Base-by-base conservation (phyloP, 768 basidiomycete species). In the Rhizopogon vinicolor region DNA sequence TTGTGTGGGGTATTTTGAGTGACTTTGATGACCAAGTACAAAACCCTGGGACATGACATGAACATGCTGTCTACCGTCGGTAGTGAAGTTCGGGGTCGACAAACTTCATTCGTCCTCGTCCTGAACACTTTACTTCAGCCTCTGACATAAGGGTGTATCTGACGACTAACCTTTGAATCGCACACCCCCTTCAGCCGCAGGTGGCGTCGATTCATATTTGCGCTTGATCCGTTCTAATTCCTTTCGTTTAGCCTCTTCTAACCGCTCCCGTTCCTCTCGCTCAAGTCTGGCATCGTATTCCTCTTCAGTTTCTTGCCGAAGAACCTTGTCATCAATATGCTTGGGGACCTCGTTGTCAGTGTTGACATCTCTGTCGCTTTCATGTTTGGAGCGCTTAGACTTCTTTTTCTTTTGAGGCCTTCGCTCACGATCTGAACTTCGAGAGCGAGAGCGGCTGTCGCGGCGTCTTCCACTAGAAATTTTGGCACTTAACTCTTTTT, bases 241-340 rank as follows among this genome's bases (percentile, higher is more conserved):
- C 44, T 62, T 69, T 59, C 69, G 75, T 57, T 75, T 75, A 39
- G 72, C 75, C 7, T 70, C 74, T 58, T 77, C 82, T 0, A 81
- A 53, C 43, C 86, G 74, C 60, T 85, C 83, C 12, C 75, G 75
- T 68, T 89, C 87, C 64, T 88, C 84, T 41, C 82, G 72, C 64
- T 88, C 86, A 48, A 89, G 67, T 35, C 84, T 73, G 1, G 79
- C 79, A 61, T 87, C 87, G 58, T 90, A 88, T 63, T 87, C 85
- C 65, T 87, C 88, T 60, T 86, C 83, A 0, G 85, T 87, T 65
- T 89, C 87, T 58, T 71, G 67, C 39, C 53, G 54, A 25, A 65
- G 56, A 3, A 39, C 50, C 3, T 59, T 57, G 42, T 41, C 42
- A 5, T 49, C 53, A 13, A 40, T 33, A n/a, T 13, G 41, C 35